Percentiles rank a stretch among this genome's conserved stretches.
Conservation (phyloP, 129 eudicot genomes). For the Chrysanthemum makinoi region DNA sequence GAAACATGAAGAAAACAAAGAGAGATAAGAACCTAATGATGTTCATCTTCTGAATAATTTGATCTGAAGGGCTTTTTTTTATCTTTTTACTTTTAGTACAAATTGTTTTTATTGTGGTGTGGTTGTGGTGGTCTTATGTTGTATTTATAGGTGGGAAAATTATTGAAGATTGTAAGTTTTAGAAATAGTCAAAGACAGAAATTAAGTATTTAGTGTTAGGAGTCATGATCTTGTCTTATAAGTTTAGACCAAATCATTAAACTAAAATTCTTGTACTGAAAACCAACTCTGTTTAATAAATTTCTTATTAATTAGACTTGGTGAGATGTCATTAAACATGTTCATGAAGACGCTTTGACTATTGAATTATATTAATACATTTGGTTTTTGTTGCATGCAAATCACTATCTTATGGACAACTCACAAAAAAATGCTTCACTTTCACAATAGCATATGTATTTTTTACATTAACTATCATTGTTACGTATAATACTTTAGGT, state of each 20-base stretch:
- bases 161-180: constrained; percentile 1
- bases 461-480: no score
- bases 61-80: background rate
- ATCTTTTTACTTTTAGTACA: background rate
- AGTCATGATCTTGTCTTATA: constrained; percentile 8
- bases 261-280: no score
- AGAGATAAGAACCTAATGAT: background rate
- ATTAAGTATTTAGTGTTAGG: background rate
- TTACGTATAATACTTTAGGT: no score
- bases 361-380: no score
- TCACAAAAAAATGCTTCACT: no score
- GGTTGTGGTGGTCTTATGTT: background rate
- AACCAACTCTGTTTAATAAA: no score
- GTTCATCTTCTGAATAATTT: constrained; percentile 5
- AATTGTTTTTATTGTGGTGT: background rate
- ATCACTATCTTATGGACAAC: no score
- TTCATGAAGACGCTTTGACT: no score
- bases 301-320: no score
- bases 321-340: no score
- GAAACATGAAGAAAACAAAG: background rate
- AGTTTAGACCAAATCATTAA: background rate
- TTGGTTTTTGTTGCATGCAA: no score
- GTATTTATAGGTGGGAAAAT: constrained; percentile 8
- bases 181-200: constrained; percentile 6
- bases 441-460: no score